Evolutionary conservation across 2,329 filamentous ascomycete species (phyloP).

Genomic region (Sarocladium strictum): DNA sequence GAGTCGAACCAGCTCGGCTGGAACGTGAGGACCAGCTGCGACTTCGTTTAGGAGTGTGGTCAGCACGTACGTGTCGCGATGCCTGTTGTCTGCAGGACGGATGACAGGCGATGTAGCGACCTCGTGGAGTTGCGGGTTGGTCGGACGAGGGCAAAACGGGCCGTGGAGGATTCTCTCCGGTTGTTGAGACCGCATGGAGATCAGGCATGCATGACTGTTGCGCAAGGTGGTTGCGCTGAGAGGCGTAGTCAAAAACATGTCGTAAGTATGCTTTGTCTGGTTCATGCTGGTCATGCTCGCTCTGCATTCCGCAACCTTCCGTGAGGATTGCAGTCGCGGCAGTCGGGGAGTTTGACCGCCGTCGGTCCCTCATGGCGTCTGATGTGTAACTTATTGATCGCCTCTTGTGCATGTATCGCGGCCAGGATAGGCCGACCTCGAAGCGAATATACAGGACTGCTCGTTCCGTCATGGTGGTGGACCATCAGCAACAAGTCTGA

Average conservation of each 20-base stretch:
- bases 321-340: background rate
- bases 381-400: conserved; percentile 43
- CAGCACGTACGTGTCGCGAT: background rate
- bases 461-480: conserved; percentile 20
- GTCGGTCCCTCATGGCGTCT: conserved; percentile 34
- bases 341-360: conserved; percentile 17
- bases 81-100: background rate
- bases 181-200: background rate
- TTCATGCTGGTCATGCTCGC: background rate
- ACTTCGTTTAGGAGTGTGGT: conserved; percentile 10
- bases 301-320: background rate
- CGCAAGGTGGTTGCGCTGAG: background rate
- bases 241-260: conserved; percentile 1
- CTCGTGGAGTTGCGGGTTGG: background rate
- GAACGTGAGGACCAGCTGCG: conserved; percentile 28
- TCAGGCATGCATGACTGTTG: background rate
- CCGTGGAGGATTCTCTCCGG: background rate
- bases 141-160: background rate
- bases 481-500: background rate
- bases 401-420: conserved; percentile 33
- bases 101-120: background rate
- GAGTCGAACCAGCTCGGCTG: conserved; percentile 40
- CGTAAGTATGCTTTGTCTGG: background rate
- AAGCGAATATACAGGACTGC: conserved; percentile 41
- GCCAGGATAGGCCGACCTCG: conserved; percentile 47